Percentiles rank a stretch among this genome's conserved stretches.
Evolutionary conservation across 345 rosid species (phyloP).

Genomic region (Anacardium occidentale): DNA sequence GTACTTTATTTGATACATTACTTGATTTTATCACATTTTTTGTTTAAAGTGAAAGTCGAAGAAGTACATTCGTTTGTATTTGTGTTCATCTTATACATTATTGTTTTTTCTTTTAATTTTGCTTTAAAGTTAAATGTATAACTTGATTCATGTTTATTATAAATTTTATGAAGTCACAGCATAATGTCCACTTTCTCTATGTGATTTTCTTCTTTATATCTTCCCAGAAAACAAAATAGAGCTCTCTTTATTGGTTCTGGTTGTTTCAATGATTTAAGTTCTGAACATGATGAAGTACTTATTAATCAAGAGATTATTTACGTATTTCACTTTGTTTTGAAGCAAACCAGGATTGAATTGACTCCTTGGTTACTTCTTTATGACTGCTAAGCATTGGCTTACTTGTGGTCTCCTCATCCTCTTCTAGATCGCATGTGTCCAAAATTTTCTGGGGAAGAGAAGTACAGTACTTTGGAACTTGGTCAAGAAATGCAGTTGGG

Average conservation of each 20-base stretch:
- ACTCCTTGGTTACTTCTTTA: background rate
- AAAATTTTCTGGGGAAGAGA: too few relatives aligned
- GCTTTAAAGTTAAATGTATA: background rate
- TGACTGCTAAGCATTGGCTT: background rate
- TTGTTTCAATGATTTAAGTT: too few relatives aligned
- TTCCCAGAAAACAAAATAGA: too few relatives aligned
- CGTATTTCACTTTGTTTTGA: background rate
- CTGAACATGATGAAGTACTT: too few relatives aligned
- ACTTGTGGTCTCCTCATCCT: too few relatives aligned
- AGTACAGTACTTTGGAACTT: too few relatives aligned
- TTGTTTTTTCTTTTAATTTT: background rate
- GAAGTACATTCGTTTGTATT: background rate
- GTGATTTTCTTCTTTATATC: background rate
- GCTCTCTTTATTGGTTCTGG: too few relatives aligned
- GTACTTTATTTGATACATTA: background rate
- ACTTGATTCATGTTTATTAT: background rate
- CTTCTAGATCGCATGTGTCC: too few relatives aligned
- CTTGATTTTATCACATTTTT: background rate
- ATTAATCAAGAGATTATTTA: background rate
- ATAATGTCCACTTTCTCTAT: background rate
- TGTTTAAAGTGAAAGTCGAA: background rate
- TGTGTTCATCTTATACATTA: background rate
- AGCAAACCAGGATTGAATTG: background rate
- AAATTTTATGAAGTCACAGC: too few relatives aligned
- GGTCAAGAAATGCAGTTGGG: too few relatives aligned